Conservation (phyloP, 805 yeast genomes). For the Yarrowia deformans region DNA sequence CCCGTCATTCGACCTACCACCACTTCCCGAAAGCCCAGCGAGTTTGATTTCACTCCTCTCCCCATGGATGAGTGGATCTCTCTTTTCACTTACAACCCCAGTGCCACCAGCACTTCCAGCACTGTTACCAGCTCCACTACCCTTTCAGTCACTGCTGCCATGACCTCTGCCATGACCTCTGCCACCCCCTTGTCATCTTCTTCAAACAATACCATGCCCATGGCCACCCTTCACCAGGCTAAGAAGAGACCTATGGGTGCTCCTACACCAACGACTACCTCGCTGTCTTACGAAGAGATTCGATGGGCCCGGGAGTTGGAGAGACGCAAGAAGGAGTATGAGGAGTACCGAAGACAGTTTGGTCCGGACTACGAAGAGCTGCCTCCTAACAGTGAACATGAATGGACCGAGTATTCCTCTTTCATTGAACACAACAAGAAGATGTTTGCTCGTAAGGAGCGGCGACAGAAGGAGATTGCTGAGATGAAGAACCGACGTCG, state of each 20-base stretch:
- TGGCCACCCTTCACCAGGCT: not conserved
- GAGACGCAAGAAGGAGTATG: slow-evolving; percentile 13
- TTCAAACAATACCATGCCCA: not conserved
- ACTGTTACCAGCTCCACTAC: not conserved
- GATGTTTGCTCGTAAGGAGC: slow-evolving; percentile 30
- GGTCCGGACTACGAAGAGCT: slow-evolving; percentile 5
- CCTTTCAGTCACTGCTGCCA: not conserved
- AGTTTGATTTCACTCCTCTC: slow-evolving; percentile 21
- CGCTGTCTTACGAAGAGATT: slow-evolving; percentile 7
- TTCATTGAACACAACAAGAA: slow-evolving; percentile 19
- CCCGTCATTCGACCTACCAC: slow-evolving; percentile 15
- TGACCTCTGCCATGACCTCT: not conserved
- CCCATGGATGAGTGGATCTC: slow-evolving; percentile 33
- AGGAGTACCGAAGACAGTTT: slow-evolving; percentile 11
- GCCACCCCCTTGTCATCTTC: not conserved
- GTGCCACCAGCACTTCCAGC: not conserved
- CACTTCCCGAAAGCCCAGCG: not conserved
- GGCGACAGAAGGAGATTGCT: slow-evolving; percentile 12
- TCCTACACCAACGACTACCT: not conserved
- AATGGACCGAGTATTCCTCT: slow-evolving; percentile 17
- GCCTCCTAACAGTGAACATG: slow-evolving; percentile 4
- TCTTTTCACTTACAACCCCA: not conserved
- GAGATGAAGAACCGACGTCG: not conserved
- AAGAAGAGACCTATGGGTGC: not conserved
- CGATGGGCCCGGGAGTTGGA: not conserved